A percentile compares a stretch with the other conserved stretches of the same genome.
Conservation (phyloP, 164 flowering plant species). For the Magnolia sinica region DNA sequence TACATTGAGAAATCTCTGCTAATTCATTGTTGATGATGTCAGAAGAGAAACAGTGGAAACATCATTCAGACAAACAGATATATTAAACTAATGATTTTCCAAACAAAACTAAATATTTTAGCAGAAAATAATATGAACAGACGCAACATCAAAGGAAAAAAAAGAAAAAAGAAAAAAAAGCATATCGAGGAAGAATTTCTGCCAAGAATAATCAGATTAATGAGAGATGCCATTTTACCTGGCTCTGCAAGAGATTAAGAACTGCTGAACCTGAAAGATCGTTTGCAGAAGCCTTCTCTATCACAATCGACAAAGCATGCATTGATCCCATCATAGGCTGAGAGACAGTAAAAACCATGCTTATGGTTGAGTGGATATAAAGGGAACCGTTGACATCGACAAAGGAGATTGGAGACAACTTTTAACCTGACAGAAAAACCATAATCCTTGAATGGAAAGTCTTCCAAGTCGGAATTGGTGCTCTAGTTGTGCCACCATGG, state of each 20-base stretch:
- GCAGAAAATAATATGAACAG: not conserved
- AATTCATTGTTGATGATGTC: not conserved
- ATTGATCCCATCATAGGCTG: constrained; percentile 94
- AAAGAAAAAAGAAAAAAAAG: not conserved
- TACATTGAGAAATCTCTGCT: not conserved
- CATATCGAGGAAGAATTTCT: not conserved
- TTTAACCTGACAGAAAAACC: constrained; percentile 97
- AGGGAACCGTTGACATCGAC: not conserved
- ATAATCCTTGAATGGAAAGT: constrained; percentile 92
- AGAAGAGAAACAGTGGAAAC: not conserved
- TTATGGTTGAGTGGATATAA: constrained; percentile 1
- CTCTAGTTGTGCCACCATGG: constrained; percentile 96
- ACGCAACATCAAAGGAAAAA: no score
- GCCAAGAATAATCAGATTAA: not conserved
- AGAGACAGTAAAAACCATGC: not conserved
- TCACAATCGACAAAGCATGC: constrained; percentile 74
- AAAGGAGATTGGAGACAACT: constrained; percentile 5
- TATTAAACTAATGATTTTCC: not conserved
- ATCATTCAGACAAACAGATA: not conserved
- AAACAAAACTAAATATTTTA: no score
- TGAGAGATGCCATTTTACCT: constrained; percentile 39
- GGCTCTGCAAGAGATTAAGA: constrained; percentile 91
- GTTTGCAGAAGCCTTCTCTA: constrained; percentile 64
- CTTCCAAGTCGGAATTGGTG: constrained; percentile 94
- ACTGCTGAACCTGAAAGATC: constrained; percentile 75